phyloP scores from a whole-genome alignment of 768 basidiomycete genomes.

The Leucosporidium yakuticum region DNA sequence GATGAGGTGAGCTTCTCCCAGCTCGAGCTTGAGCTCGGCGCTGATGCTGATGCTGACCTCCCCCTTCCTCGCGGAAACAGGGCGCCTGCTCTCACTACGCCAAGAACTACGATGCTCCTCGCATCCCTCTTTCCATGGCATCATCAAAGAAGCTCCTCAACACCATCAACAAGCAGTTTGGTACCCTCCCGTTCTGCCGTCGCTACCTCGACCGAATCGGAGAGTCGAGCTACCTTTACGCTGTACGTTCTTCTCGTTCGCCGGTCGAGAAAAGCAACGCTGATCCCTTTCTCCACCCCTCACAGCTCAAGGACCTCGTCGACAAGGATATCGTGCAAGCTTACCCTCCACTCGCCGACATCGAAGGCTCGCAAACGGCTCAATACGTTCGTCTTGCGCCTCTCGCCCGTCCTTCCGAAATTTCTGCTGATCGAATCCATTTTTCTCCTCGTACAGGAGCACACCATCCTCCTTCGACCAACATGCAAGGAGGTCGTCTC shows the following conservation, averaged over 20 bases:
- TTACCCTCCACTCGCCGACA: slow-evolving; percentile 79
- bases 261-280: background rate
- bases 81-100: slow-evolving; percentile 95
- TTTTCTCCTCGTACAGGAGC: slow-evolving; percentile 41
- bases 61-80: slow-evolving; percentile 37
- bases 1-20: slow-evolving; percentile 56
- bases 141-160: slow-evolving; percentile 79
- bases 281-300: background rate
- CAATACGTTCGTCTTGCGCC: slow-evolving; percentile 50
- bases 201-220: slow-evolving; percentile 88
- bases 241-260: slow-evolving; percentile 49
- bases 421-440: background rate
- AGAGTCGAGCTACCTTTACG: slow-evolving; percentile 86
- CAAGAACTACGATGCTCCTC: slow-evolving; percentile 60
- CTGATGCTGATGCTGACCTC: background rate
- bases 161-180: slow-evolving; percentile 85
- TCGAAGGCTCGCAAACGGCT: slow-evolving; percentile 67
- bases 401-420: background rate
- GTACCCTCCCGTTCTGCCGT: slow-evolving; percentile 89
- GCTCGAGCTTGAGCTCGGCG: background rate
- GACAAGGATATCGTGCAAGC: slow-evolving; percentile 78
- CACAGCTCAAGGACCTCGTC: slow-evolving; percentile 81
- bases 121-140: slow-evolving; percentile 66
- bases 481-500: slow-evolving; percentile 51
- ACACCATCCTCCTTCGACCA: slow-evolving; percentile 49